A percentile compares a stretch with the other conserved stretches of the same genome.
These are phyloP conservation scores for Anaeramoeba ignava DNA, from an alignment of 78 protist genomes.

Conservation along the genomic window DNA sequence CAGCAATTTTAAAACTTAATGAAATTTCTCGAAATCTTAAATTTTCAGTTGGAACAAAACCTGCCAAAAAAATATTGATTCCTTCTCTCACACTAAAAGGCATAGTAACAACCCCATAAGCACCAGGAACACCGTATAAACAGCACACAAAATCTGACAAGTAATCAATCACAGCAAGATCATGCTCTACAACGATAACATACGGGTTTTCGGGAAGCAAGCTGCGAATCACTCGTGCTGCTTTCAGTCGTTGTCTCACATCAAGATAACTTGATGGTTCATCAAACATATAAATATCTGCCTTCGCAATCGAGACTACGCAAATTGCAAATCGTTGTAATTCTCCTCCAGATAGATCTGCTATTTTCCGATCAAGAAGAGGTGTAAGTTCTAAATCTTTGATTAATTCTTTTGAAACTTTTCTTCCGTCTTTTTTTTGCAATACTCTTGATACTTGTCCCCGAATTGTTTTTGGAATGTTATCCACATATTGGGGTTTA, in stretches of 20 bases:
- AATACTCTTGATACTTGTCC: conserved; percentile 40
- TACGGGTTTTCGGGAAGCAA: conserved; percentile 41
- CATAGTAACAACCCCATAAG: conserved; percentile 98
- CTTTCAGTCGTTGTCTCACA: conserved; percentile 92
- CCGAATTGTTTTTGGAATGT: conserved; percentile 75
- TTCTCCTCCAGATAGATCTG: conserved; percentile 95
- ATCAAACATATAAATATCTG: conserved; percentile 88
- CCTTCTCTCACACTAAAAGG: conserved; percentile 96
- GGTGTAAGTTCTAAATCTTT: conserved; percentile 43
- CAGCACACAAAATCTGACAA: conserved; percentile 95
- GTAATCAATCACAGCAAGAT: conserved; percentile 94
- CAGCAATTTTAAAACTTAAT: conserved; percentile 53
- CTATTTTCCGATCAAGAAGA: conserved; percentile 59
- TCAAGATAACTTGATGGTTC: conserved; percentile 99
- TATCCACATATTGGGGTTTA: conserved; percentile 99
- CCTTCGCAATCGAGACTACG: conserved; percentile 43
- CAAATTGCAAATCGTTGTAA: conserved; percentile 97
- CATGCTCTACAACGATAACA: conserved; percentile 98
- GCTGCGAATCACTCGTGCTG: conserved; percentile 83
- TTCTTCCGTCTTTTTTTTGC: conserved; percentile 34
- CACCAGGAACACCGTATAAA: conserved; percentile 97
- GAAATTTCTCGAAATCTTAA: conserved; percentile 92
- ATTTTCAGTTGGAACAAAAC: conserved; percentile 97
- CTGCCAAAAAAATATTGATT: conserved; percentile 97
- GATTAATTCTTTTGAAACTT: conserved; percentile 28